phyloP scores from a whole-genome alignment of 2,329 filamentous ascomycete genomes.

The Penicillium polonicum region DNA sequence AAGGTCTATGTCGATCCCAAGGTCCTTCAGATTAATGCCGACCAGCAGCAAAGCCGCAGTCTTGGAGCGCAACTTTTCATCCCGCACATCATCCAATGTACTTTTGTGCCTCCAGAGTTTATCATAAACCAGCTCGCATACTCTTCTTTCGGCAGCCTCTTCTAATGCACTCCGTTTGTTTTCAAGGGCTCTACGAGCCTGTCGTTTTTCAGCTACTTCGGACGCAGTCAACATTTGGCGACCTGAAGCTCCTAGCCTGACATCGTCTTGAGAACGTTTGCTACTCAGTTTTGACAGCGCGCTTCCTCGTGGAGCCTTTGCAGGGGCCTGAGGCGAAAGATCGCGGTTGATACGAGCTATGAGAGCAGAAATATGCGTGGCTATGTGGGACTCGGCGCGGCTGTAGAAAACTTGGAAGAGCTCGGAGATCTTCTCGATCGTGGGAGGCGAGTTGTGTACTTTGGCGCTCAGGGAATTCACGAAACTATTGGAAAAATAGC shows the following conservation, averaged over 20 bases:
- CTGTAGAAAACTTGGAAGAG: constrained; percentile 94
- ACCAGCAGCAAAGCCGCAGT: constrained; percentile 89
- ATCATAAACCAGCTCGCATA: constrained; percentile 81
- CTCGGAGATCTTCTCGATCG: constrained; percentile 76
- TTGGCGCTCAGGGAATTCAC: constrained; percentile 85
- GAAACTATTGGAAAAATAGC: constrained; percentile 60
- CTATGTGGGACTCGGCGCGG: constrained; percentile 75
- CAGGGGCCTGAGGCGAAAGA: constrained; percentile 58
- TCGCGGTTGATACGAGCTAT: constrained; percentile 72
- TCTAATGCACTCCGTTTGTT: constrained; percentile 74
- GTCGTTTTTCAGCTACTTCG: constrained; percentile 78
- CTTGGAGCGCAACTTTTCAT: constrained; percentile 91
- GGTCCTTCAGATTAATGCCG: constrained; percentile 80
- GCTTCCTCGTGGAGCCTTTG: constrained; percentile 56
- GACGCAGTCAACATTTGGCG: constrained; percentile 90
- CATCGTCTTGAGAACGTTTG: constrained; percentile 41
- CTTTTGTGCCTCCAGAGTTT: constrained; percentile 88
- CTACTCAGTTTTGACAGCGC: constrained; percentile 54
- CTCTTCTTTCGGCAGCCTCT: constrained; percentile 83
- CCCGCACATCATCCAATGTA: constrained; percentile 90
- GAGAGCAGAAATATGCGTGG: constrained; percentile 79
- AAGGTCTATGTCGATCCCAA: constrained; percentile 71
- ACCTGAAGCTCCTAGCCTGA: constrained; percentile 45
- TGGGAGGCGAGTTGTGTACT: constrained; percentile 79
- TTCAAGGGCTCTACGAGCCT: constrained; percentile 73